phyloP scores from a whole-genome alignment of 1,284 basidiomycete species.

The Apiotrichum gamsii region DNA sequence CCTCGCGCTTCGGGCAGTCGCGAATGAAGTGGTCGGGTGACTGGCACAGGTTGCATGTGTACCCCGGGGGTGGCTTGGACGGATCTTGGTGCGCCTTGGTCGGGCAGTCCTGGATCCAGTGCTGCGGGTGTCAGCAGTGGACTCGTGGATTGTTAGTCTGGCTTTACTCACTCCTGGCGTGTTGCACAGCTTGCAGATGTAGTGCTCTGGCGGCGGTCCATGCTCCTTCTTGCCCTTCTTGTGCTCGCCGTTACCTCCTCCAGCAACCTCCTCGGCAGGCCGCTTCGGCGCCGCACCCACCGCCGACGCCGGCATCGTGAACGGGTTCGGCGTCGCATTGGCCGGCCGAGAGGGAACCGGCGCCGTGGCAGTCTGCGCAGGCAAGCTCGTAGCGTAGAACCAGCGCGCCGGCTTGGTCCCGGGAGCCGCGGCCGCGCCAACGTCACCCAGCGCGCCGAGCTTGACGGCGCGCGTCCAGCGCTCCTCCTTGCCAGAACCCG shows the following conservation, averaged over 20 bases:
- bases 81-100: slow-evolving; percentile 25
- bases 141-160: no score
- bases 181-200: slow-evolving; percentile 77
- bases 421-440: slow-evolving; percentile 46
- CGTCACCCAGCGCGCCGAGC: slow-evolving; percentile 75
- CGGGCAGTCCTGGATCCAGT: slow-evolving; percentile 46
- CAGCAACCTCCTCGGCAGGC: slow-evolving; percentile 52
- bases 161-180: slow-evolving; percentile 49
- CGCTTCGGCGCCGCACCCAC: no score
- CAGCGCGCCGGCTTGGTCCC: slow-evolving; percentile 79
- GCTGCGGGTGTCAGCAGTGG: no score
- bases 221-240: slow-evolving; percentile 47
- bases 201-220: slow-evolving; percentile 62
- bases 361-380: slow-evolving; percentile 44
- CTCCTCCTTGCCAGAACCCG: slow-evolving; percentile 51
- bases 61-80: slow-evolving; percentile 33
- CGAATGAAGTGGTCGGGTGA: slow-evolving; percentile 72
- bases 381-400: slow-evolving; percentile 70
- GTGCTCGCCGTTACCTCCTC: no score
- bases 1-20: slow-evolving; percentile 62
- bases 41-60: slow-evolving; percentile 44
- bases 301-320: slow-evolving; percentile 15
- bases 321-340: slow-evolving; percentile 40
- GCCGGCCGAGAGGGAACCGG: slow-evolving; percentile 30
- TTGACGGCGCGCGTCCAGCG: slow-evolving; percentile 70